phyloP scores from a whole-genome alignment of 768 basidiomycete species.

The Rhizopogon vinicolor region DNA sequence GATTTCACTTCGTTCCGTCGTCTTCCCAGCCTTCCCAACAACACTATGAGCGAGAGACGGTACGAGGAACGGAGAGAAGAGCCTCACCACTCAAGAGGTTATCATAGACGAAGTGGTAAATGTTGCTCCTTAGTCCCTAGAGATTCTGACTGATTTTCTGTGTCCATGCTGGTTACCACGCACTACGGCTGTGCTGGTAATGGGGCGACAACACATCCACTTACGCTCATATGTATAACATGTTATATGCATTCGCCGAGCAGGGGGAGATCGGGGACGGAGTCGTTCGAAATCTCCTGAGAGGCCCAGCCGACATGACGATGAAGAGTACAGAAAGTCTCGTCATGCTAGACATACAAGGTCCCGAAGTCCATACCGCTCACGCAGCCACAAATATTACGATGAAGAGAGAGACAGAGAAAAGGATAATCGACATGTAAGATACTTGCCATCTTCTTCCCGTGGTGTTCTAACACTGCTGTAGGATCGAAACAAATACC shows the following conservation, averaged over 20 bases:
- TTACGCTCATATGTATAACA: neutral
- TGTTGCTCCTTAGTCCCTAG: neutral
- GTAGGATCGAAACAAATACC: conserved; percentile 10
- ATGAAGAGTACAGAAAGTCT: conserved; percentile 6
- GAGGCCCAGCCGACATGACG: conserved; percentile 5
- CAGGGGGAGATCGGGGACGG: conserved; percentile 15
- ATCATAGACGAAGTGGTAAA: conserved; percentile 20
- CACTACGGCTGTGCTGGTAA: conserved; percentile 6
- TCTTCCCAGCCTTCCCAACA: neutral
- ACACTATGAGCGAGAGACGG: conserved; percentile 11
- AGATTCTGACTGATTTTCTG: conserved; percentile 17
- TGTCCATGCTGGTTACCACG: conserved; percentile 21
- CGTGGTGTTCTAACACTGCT: neutral
- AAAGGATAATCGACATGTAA: conserved; percentile 4
- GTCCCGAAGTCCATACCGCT: conserved; percentile 15
- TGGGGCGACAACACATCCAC: conserved; percentile 13
- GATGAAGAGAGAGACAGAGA: neutral
- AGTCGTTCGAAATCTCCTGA: conserved; percentile 23
- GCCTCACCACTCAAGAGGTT: neutral
- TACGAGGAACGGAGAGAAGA: conserved; percentile 1
- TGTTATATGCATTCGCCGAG: neutral
- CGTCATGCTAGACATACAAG: conserved; percentile 15
- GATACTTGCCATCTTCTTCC: neutral
- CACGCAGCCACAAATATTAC: conserved; percentile 1
- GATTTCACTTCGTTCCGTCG: too few species aligned